Base-by-base conservation (phyloP, 805 yeast species). In the Saccharomycopsis sp. region DNA sequence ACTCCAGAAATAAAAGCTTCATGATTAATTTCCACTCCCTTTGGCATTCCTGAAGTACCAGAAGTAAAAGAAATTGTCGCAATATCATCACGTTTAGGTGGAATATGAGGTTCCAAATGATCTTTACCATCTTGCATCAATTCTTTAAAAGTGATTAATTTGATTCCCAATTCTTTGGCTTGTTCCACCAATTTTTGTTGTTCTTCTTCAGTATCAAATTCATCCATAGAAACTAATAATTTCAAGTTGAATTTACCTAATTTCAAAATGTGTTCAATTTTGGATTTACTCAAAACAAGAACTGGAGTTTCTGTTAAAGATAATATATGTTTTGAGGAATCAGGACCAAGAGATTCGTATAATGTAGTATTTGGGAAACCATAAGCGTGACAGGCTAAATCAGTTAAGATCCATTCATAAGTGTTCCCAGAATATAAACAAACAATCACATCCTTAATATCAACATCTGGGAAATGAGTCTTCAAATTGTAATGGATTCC, bases 361-460 rank as follows among this genome's bases (percentile, higher is more conserved):
- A 74, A 54, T 3, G 76, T 69, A 5, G 76, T 74, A 44, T 67
- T 65, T 12, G 72, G 55, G 31, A 63, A 67, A 55, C 69, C 67
- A 60, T 72, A 78, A 5, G 74, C 67, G 34, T 66, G 68, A 51
- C 81, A 73, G 1, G 87, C 87, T 51, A 80, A 56, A 58, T 82
- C 89, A 27, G 80, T 57, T 14, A 80, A 54, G 23, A 70, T 65
- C 92, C 92, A 81, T 57, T 81, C 84, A 10, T 71, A 65, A 35
- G 74, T 63, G 54, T 79, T 79, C 17, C 67, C 49, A 3, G 45
- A 42, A 56, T 54, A 46, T 43, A 48, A 39, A 48, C 41, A 12
- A 34, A 43, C 13, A 44, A 32, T 40, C 39, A 51, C 43, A 37
- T 44, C 56, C 5, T 57, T 57, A 31, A 55, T 54, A 31, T 51